phyloP scores from a whole-genome alignment of 2,329 filamentous ascomycete genomes.

The Cercospora sojina region DNA sequence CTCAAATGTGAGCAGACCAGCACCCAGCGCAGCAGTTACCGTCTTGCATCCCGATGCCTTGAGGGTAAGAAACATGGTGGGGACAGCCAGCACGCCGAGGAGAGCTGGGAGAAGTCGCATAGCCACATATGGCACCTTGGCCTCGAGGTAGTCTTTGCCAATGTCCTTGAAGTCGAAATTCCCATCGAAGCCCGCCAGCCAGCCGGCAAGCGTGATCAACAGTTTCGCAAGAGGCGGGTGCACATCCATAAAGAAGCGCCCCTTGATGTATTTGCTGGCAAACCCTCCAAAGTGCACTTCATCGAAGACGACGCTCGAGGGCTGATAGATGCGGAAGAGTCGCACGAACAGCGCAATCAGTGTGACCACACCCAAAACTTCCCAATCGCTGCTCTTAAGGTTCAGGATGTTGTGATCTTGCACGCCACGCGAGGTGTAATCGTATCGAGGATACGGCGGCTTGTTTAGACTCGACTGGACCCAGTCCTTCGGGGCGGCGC shows the following conservation, averaged over 20 bases:
- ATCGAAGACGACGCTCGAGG: slow-evolving; percentile 94
- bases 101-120: slow-evolving; percentile 94
- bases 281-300: slow-evolving; percentile 99
- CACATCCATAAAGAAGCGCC: slow-evolving; percentile 99
- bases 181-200: slow-evolving; percentile 90
- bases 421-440: slow-evolving; percentile 76
- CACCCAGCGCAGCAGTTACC: slow-evolving; percentile 77
- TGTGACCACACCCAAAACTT: slow-evolving; percentile 70
- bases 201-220: slow-evolving; percentile 91
- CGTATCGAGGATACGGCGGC: slow-evolving; percentile 39
- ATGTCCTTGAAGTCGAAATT: slow-evolving; percentile 99
- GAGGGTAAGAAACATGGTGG: slow-evolving; percentile 90
- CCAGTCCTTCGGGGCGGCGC: slow-evolving; percentile 20
- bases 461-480: slow-evolving; percentile 37
- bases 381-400: slow-evolving; percentile 79
- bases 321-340: slow-evolving; percentile 93
- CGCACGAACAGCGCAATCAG: slow-evolving; percentile 75
- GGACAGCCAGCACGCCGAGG: slow-evolving; percentile 82
- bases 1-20: slow-evolving; percentile 88
- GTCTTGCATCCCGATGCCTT: slow-evolving; percentile 89
- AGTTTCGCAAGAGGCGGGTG: slow-evolving; percentile 96
- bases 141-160: slow-evolving; percentile 96
- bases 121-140: slow-evolving; percentile 90
- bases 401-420: slow-evolving; percentile 89
- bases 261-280: slow-evolving; percentile 98